Conservation (phyloP, 1,284 basidiomycete species). For the Rhodotorula sp. region DNA sequence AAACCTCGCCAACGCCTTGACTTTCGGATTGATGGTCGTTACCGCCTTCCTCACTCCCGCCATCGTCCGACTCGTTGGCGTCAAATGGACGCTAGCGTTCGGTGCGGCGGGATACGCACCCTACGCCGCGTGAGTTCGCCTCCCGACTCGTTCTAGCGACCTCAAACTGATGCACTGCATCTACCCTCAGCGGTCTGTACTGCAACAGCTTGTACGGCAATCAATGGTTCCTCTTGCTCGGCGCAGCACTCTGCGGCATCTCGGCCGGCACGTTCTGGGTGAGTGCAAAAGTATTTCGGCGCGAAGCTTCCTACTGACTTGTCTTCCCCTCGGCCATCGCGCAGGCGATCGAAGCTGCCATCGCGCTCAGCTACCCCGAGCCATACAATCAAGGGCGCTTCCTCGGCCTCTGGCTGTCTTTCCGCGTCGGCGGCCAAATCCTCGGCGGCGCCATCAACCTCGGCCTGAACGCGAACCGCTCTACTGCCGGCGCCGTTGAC, state of each 20-base stretch:
- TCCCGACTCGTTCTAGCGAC: not conserved
- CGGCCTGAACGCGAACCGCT: slow-evolving; percentile 46
- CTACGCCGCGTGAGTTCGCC: slow-evolving; percentile 12
- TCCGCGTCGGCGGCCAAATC: slow-evolving; percentile 42
- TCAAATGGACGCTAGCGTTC: slow-evolving; percentile 26
- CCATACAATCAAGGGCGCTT: slow-evolving; percentile 46
- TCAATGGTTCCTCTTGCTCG: slow-evolving; percentile 49
- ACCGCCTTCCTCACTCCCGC: slow-evolving; percentile 25
- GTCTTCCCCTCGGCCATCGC: too few relatives aligned
- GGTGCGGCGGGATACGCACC: slow-evolving; percentile 43
- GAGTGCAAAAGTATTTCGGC: not conserved
- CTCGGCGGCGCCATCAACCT: slow-evolving; percentile 37
- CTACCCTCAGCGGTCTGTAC: slow-evolving; percentile 26
- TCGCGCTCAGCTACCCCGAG: slow-evolving; percentile 46
- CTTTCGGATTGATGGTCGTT: slow-evolving; percentile 45
- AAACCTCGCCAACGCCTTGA: slow-evolving; percentile 41
- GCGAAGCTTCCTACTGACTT: too few relatives aligned
- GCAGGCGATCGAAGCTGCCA: slow-evolving; percentile 40
- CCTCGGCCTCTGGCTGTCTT: slow-evolving; percentile 45
- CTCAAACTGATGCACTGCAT: not conserved
- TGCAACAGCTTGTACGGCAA: slow-evolving; percentile 42
- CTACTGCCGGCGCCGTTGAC: slow-evolving; percentile 45
- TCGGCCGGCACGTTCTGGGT: slow-evolving; percentile 28
- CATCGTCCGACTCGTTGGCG: slow-evolving; percentile 18
- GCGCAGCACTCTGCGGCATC: slow-evolving; percentile 49